Percentiles rank a stretch among this genome's conserved stretches.
Evolutionary conservation across 208 protist genomes (phyloP).

Genomic region (Crithidia brevicula): DNA sequence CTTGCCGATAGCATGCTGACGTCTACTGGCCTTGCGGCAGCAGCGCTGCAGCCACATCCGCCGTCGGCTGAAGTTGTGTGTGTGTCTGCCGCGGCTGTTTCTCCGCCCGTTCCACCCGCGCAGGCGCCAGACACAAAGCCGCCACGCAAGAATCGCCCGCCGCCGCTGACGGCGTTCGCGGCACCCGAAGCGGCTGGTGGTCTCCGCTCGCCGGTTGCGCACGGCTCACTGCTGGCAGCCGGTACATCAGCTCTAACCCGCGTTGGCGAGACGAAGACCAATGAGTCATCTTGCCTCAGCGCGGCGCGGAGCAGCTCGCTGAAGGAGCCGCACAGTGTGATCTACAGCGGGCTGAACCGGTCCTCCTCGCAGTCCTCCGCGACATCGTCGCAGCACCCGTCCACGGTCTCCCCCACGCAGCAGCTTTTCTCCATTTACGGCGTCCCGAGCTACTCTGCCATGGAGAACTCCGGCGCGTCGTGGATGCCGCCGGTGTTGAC

Average conservation of each 20-base stretch:
- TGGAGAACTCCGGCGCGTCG: constrained; percentile 20
- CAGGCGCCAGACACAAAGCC: not conserved
- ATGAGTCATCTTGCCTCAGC: constrained; percentile 4
- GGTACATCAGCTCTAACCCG: not conserved
- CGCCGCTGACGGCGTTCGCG: constrained; percentile 21
- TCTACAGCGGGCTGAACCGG: constrained; percentile 2
- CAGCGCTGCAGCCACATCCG: not conserved
- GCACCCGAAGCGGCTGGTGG: not conserved
- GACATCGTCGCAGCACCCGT: constrained; percentile 2
- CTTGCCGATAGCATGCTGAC: too few relatives aligned
- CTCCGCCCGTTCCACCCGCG: not conserved
- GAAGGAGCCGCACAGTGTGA: not conserved
- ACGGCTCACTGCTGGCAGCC: not conserved
- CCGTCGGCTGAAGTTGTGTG: not conserved
- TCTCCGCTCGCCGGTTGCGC: not conserved
- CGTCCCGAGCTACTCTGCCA: constrained; percentile 5
- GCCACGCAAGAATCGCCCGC: constrained; percentile 1
- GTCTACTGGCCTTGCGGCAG: too few relatives aligned
- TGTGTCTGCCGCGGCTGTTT: not conserved
- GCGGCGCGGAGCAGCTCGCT: constrained; percentile 1
- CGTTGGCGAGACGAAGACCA: not conserved
- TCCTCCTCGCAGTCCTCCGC: constrained; percentile 10
- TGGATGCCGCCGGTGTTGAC: constrained; percentile 5
- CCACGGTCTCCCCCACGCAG: constrained; percentile 10
- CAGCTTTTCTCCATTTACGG: constrained; percentile 19